Evolutionary conservation across 495 filamentous ascomycete species (phyloP), one percentile per base, ranked within the genome.

Genomic region (Penicillium paxilli): DNA sequence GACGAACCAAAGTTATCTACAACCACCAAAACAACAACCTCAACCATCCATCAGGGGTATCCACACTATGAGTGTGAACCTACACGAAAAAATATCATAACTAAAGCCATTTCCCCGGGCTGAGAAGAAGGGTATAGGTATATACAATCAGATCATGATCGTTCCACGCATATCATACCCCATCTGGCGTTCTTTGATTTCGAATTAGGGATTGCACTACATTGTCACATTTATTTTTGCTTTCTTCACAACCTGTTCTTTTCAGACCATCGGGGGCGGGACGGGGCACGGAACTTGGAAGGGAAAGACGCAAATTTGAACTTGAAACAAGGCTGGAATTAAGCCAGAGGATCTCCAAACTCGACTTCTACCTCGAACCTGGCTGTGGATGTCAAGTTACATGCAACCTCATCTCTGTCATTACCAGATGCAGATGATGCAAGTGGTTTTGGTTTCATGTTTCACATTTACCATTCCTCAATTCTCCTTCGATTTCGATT

Each of bases 151-250:
- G 51, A 41, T 54, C 51, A 63, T 58, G 62, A 60, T 58, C 57
- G 51, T 59, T 61, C 42, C 35, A 61, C 59, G 57, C 57, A 66
- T 66, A 58, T 57, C 60, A 66, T 66, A 64, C 64, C 60, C 58
- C 49, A 54, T 51, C 32, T 55, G 55, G 60, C 60, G 60, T 64
- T 66, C 52, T 49, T 24, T 21, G 2, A 37, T 30, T 30, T 30
- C 12, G 5, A 30, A 30, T 1, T 30, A 30, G 8, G n/a, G 10
- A 14, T 10, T n/a, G 30, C n/a, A 32, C 30, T n/a, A 32, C n/a
- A 12, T 32, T 32, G 30, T 32, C 30, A 5, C 6, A 4, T 32
- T 32, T 32, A 12, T 4, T 28, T 28, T 28, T 28, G 25, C 10
- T 10, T 28, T 28, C 25, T 28, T 32, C 10, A 3, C 10, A 12